Evolutionary conservation across 352 stramenopile species (phyloP), one percentile per base, ranked within the genome.

Genomic region (Blastocystis sp.): DNA sequence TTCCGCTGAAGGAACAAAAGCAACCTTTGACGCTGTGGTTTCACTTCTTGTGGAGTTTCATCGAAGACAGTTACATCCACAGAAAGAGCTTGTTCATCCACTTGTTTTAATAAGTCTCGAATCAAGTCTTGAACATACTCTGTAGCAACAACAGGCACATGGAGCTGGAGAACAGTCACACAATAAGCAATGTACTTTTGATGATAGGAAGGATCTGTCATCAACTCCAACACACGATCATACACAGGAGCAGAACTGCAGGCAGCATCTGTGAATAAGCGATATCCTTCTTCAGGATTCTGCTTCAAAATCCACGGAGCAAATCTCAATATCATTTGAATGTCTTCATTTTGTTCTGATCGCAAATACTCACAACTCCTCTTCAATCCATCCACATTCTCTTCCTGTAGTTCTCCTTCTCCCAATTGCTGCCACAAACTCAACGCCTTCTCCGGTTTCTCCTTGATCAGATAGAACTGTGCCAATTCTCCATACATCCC

Each of bases 391-490:
- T 83, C 71, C n/a, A 83, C 71, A 35, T 37, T 56, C 51, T 63
- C 46, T 63, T 83, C 71, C 49, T 24, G 19, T 21, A 63, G 9
- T 35, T 0, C 54, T 9, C 71, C 71, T 39, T 83, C 71, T 42
- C 71, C 71, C 27, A 83, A 54, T 56, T 83, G 46, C 29, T 66
- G 3, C 71, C 71, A 83, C 5, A 83, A 12, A 4, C 21, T 9
- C 71, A 83, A 32, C 43, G 71, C 71, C 5, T 83, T 1, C 6
- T 37, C 29, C 0, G 71, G 46, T 19, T 39, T 21, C 16, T 42
- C 58, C 71, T 83, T 83, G 16, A 52, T 51, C 46, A 83, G 32
- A 35, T 43, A 83, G 46, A 83, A 83, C 16, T 65, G 12, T 4
- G 71, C 71, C 43, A 83, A 27, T 19, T 52, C 71, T 35, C 32